Conservation (phyloP, 306 rosid species). For the Begonia peltatifolia region DNA sequence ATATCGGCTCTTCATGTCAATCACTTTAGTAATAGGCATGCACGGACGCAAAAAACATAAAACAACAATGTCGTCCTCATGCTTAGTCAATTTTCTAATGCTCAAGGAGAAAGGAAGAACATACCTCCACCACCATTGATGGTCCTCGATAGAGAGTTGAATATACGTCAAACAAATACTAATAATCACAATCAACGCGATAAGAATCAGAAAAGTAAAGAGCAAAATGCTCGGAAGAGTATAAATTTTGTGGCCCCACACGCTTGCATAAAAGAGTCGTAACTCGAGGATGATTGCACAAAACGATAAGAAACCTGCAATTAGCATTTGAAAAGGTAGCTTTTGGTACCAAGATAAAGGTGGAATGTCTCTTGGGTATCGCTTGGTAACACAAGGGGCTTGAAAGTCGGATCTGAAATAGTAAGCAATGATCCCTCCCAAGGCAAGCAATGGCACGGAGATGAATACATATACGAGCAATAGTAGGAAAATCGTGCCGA, state of each 20-base stretch:
- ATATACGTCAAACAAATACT: slow-evolving; percentile 59
- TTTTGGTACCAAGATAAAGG: slow-evolving; percentile 65
- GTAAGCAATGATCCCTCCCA: slow-evolving; percentile 71
- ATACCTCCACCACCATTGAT: slow-evolving; percentile 97
- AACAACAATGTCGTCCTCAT: too few species aligned
- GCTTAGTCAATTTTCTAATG: too few species aligned
- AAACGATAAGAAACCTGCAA: slow-evolving; percentile 70
- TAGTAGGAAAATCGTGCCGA: slow-evolving; percentile 57
- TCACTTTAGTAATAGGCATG: too few species aligned
- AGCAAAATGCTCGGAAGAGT: slow-evolving; percentile 58
- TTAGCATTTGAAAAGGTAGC: slow-evolving; percentile 61
- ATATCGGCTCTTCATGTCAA: too few species aligned
- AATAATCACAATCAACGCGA: slow-evolving; percentile 36
- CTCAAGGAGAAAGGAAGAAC: slow-evolving; percentile 7
- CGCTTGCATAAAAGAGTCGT: slow-evolving; percentile 55
- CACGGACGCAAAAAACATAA: too few species aligned
- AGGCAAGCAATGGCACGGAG: slow-evolving; percentile 58
- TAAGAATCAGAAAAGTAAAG: slow-evolving; percentile 33
- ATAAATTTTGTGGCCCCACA: slow-evolving; percentile 77
- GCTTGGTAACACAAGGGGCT: slow-evolving; percentile 41
- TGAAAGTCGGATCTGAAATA: slow-evolving; percentile 47
- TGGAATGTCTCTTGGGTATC: slow-evolving; percentile 49
- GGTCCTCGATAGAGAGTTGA: slow-evolving; percentile 81
- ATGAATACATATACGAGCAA: slow-evolving; percentile 35
- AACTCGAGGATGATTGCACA: slow-evolving; percentile 55